phyloP scores from a whole-genome alignment of 768 basidiomycete species.

The Naganishia vishniacii region DNA sequence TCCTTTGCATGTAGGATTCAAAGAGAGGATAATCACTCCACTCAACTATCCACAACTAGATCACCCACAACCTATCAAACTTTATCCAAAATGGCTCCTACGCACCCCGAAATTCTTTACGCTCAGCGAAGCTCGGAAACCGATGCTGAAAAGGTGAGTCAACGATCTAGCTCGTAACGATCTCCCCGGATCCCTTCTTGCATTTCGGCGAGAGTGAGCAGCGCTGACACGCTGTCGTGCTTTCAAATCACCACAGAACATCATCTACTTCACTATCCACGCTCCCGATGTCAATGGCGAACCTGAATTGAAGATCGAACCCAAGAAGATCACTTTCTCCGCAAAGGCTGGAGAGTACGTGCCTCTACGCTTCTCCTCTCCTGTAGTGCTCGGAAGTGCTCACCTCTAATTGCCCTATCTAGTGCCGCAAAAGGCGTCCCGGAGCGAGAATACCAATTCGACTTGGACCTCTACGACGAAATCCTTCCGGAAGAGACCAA shows the following conservation, averaged over 20 bases:
- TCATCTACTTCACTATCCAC: constrained; percentile 67
- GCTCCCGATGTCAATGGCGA: constrained; percentile 46
- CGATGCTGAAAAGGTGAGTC: constrained; percentile 62
- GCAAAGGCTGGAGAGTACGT: constrained; percentile 49
- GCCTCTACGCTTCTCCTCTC: not conserved
- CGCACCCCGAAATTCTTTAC: constrained; percentile 87
- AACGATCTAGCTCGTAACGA: not conserved
- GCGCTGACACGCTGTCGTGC: no score
- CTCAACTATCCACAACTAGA: no score
- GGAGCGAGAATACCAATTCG: constrained; percentile 67
- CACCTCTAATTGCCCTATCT: constrained; percentile 6
- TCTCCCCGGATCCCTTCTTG: not conserved
- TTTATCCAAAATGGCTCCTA: constrained; percentile 38
- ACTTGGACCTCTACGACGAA: constrained; percentile 68
- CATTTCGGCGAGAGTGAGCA: no score
- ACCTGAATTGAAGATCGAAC: constrained; percentile 45
- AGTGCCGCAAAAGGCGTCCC: constrained; percentile 50
- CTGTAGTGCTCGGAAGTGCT: not conserved
- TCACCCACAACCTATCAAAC: no score
- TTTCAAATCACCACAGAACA: constrained; percentile 58
- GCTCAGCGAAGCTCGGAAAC: constrained; percentile 77
- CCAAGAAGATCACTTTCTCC: constrained; percentile 48
- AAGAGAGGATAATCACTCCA: no score
- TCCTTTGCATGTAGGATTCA: no score
- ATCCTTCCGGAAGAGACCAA: constrained; percentile 68